These are phyloP conservation scores for Aechmea fasciata DNA, from an alignment of 176 grass and related monocot species.

Conservation along the genomic window DNA sequence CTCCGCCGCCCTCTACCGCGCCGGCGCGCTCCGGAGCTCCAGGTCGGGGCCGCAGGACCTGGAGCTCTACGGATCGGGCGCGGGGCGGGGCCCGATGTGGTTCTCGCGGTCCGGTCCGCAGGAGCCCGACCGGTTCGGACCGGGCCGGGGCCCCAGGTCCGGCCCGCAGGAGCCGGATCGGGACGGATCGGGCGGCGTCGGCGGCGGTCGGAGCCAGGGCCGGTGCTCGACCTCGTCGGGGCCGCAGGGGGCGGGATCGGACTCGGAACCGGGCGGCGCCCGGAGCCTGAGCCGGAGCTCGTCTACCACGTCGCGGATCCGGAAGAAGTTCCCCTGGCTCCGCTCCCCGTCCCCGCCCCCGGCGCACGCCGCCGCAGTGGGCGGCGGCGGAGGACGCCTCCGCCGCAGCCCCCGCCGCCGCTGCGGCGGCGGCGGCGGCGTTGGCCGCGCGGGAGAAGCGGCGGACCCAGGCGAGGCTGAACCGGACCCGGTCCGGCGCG, in stretches of 20 bases:
- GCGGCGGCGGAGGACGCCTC: conserved; percentile 14
- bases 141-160: not conserved
- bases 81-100: not conserved
- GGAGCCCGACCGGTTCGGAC: too few species aligned
- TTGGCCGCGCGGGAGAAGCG: conserved; percentile 74
- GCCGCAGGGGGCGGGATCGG: not conserved
- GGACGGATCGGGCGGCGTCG: not conserved
- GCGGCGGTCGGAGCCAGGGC: not conserved
- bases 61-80: not conserved
- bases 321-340: conserved; percentile 84
- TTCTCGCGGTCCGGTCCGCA: not conserved
- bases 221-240: too few species aligned
- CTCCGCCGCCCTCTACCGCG: conserved; percentile 28
- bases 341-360: conserved; percentile 37
- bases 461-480: conserved; percentile 44
- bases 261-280: not conserved
- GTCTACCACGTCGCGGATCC: conserved; percentile 78
- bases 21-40: not conserved
- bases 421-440: conserved; percentile 13
- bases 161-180: too few species aligned
- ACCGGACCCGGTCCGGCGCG: conserved; percentile 66
- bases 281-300: conserved; percentile 61
- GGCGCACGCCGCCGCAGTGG: not conserved
- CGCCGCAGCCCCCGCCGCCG: not conserved
- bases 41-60: not conserved